Evolutionary conservation across 306 rosid species (phyloP), one percentile per base, ranked within the genome.

Genomic region (Lathyrus tuberosus): DNA sequence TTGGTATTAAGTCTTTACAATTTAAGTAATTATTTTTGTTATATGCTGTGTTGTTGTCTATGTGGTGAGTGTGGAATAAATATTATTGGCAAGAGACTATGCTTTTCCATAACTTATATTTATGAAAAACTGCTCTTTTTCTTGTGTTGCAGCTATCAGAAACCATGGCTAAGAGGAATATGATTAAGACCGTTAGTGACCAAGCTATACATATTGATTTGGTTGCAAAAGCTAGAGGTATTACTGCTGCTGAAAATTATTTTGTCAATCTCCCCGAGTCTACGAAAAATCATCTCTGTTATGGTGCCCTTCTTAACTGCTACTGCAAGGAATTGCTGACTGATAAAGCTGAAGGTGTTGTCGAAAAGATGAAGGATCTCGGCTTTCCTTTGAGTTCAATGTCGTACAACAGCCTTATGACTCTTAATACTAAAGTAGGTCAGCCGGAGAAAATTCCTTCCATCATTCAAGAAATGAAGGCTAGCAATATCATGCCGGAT

Each of bases 301-400:
- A 91, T 35, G 95, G 96, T 37, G 90, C 96, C 26, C 91, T 88
- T 42, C 85, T 91, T 46, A 94, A 94, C 76, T 88, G 94, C 85
- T 94, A 94, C 78, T 94, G 97, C 86, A 94, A 88, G 92, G 97
- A 88, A 33, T 49, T 80, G 80, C 83, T 68, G 92, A 81, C 91
- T 60, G 95, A 84, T 72, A 75, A 94, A 56, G 97, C 99, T 0
- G 99, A 90, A 79, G 89, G 86, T 71, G 87, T 94, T 16, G 8
- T 87, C 63, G 95, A 87, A 76, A 91, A 94, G 82, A 94, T 88
- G 95, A 87, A 88, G 86, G 96, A 86, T 79, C 92, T 91, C 67
- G 80, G 71, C 76, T 88, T 91, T 84, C 77, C 95, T 65, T 70
- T 87, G 70, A 84, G 56, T 30, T 84, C 96, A 57, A 76, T 94